Evolutionary conservation across 257 asterid genomes (phyloP).

Genomic region (Penstemon newberryi): DNA sequence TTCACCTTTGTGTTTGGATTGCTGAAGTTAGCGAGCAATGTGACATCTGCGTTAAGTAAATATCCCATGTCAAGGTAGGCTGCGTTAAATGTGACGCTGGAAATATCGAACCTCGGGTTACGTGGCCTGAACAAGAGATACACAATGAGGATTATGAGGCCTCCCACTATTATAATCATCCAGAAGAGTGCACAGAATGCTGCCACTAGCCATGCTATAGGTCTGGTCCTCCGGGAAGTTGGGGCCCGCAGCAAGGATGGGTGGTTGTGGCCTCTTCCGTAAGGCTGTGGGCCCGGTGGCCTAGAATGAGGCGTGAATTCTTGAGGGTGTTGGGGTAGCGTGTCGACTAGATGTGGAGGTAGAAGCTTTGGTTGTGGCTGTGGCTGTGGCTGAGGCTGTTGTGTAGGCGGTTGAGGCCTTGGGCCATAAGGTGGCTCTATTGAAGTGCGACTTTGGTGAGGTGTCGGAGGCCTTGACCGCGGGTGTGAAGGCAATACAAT

Average conservation of each 20-base stretch:
- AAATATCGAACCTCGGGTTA: conserved; percentile 75
- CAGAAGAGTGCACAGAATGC: conserved; percentile 78
- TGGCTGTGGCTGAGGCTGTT: neutral
- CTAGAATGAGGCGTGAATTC: conserved; percentile 21
- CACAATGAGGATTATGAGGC: conserved; percentile 63
- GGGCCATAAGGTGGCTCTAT: conserved; percentile 29
- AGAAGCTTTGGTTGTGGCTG: conserved; percentile 13
- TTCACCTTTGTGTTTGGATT: conserved; percentile 80
- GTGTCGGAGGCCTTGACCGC: conserved; percentile 28
- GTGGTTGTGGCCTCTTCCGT: conserved; percentile 12
- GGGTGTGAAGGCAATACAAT: conserved; percentile 38
- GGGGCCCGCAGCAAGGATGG: conserved; percentile 34
- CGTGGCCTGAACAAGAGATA: conserved; percentile 75
- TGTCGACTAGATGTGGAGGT: conserved; percentile 21
- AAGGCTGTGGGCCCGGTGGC: neutral
- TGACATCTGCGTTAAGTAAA: conserved; percentile 75
- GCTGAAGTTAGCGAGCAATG: conserved; percentile 77
- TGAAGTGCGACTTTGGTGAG: conserved; percentile 18
- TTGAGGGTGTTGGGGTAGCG: conserved; percentile 28
- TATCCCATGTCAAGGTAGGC: conserved; percentile 94
- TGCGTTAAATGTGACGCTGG: conserved; percentile 67
- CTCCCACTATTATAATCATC: conserved; percentile 71
- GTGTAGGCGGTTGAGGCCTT: conserved; percentile 24
- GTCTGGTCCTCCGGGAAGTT: conserved; percentile 39
- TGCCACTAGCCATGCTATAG: conserved; percentile 78